Evolutionary conservation across 2,329 filamentous ascomycete species (phyloP).

Genomic region (Xylaria sp.): DNA sequence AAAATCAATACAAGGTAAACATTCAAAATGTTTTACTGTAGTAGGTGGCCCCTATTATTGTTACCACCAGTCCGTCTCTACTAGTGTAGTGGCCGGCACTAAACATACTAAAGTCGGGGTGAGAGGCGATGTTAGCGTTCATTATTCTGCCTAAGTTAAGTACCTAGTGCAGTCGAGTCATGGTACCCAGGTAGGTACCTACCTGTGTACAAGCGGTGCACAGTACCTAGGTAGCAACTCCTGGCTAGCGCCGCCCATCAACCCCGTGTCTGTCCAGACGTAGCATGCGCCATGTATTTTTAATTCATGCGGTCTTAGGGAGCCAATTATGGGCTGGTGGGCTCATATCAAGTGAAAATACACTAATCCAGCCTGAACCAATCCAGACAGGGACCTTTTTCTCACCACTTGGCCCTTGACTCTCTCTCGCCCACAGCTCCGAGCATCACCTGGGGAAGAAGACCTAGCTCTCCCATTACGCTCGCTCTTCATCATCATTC

Average conservation of each 20-base stretch:
- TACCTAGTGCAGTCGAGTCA: not conserved
- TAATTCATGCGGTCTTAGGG: constrained; percentile 27
- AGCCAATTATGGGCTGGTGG: constrained; percentile 28
- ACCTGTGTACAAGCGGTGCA: not conserved
- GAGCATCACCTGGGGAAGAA: constrained; percentile 34
- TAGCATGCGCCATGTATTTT: constrained; percentile 35
- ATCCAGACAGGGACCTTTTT: constrained; percentile 31
- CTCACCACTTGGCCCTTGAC: constrained; percentile 32
- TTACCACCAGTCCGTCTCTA: not conserved
- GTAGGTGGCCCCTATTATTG: not conserved
- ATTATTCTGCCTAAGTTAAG: not conserved
- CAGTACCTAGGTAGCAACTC: not conserved
- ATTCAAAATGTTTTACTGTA: too few relatives aligned
- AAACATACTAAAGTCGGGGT: constrained; percentile 3
- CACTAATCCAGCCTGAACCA: constrained; percentile 37
- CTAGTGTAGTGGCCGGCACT: constrained; percentile 10
- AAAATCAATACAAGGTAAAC: too few relatives aligned
- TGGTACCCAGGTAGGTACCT: not conserved
- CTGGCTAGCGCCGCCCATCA: not conserved
- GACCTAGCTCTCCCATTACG: constrained; percentile 38
- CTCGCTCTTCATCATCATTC: constrained; percentile 39
- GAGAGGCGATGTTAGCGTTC: not conserved
- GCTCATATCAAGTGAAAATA: constrained; percentile 36
- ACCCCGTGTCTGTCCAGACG: constrained; percentile 1
- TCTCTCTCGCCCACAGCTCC: constrained; percentile 33